Evolutionary conservation across 345 rosid species (phyloP).

Genomic region (Citrus inodora): DNA sequence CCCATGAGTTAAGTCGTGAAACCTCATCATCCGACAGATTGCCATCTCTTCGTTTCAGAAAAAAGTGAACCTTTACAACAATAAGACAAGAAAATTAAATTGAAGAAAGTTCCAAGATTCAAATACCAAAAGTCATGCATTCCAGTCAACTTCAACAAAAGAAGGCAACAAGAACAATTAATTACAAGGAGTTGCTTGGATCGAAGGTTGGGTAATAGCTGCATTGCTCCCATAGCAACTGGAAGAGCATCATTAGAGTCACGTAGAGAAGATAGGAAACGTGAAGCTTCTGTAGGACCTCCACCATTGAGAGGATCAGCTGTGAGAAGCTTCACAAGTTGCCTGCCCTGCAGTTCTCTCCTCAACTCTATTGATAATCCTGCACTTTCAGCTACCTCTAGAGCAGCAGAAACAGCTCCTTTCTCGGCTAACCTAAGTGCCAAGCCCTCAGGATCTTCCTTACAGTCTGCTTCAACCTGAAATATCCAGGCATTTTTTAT

Average conservation of each 20-base stretch:
- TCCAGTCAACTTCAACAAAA: slow-evolving; percentile 5
- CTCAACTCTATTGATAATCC: slow-evolving; percentile 79
- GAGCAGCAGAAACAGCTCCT: slow-evolving; percentile 98
- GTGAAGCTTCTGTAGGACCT: slow-evolving; percentile 99
- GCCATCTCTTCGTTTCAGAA: slow-evolving; percentile 84
- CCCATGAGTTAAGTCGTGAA: slow-evolving; percentile 94
- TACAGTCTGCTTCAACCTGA: slow-evolving; percentile 88
- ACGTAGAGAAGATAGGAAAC: slow-evolving; percentile 84
- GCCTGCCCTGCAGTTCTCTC: slow-evolving; percentile 93
- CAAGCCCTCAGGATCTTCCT: slow-evolving; percentile 93
- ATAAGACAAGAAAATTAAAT: slow-evolving; percentile 24
- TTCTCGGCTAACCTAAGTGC: slow-evolving; percentile 95
- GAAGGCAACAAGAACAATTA: slow-evolving; percentile 6
- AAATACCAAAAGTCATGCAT: not conserved
- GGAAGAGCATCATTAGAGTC: slow-evolving; percentile 93
- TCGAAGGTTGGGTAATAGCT: slow-evolving; percentile 84
- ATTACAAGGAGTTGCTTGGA: slow-evolving; percentile 95
- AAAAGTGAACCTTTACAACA: slow-evolving; percentile 81
- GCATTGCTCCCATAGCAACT: slow-evolving; percentile 99
- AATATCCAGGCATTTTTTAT: slow-evolving; percentile 10
- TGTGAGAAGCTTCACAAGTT: slow-evolving; percentile 95
- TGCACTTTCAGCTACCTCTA: slow-evolving; percentile 97
- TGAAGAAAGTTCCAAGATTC: slow-evolving; percentile 1
- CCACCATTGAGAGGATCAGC: slow-evolving; percentile 98
- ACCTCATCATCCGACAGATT: slow-evolving; percentile 76